Percentiles rank a stretch among this genome's conserved stretches.
These are phyloP conservation scores for Penicillium odoratum DNA, from an alignment of 495 filamentous ascomycete genomes.

Conservation along the genomic window DNA sequence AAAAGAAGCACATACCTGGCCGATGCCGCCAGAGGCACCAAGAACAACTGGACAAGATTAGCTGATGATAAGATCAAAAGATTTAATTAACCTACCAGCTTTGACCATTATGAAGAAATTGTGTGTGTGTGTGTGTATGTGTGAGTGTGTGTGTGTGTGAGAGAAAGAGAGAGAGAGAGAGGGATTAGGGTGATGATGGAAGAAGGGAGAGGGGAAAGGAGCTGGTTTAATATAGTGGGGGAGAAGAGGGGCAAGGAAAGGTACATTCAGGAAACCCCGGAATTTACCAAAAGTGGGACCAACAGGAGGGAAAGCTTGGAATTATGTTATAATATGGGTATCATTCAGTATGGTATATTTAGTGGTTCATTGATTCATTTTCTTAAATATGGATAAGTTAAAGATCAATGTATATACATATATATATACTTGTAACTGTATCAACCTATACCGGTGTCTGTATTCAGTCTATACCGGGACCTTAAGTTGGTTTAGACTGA, in stretches of 20 bases:
- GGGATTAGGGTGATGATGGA: not conserved
- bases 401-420: too few relatives aligned
- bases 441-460: too few relatives aligned
- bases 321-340: not conserved
- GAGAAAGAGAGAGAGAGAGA: constrained; percentile 3
- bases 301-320: not conserved
- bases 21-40: constrained; percentile 96
- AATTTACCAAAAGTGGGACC: constrained; percentile 11
- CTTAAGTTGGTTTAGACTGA: constrained; percentile 6
- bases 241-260: constrained; percentile 14
- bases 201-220: constrained; percentile 1
- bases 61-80: constrained; percentile 2
- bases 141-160: too few relatives aligned
- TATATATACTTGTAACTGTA: too few relatives aligned
- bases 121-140: not conserved
- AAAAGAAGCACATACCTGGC: constrained; percentile 64
- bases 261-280: constrained; percentile 24
- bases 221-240: constrained; percentile 19
- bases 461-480: not conserved
- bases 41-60: constrained; percentile 68
- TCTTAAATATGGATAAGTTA: too few relatives aligned
- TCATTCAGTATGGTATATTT: not conserved
- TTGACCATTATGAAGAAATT: constrained; percentile 13
- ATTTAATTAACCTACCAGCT: constrained; percentile 8
- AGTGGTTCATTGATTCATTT: too few relatives aligned